Percentiles rank a stretch among this genome's conserved stretches.
Conservation (phyloP, 106 monocot species). For the Platanthera zijinensis region DNA sequence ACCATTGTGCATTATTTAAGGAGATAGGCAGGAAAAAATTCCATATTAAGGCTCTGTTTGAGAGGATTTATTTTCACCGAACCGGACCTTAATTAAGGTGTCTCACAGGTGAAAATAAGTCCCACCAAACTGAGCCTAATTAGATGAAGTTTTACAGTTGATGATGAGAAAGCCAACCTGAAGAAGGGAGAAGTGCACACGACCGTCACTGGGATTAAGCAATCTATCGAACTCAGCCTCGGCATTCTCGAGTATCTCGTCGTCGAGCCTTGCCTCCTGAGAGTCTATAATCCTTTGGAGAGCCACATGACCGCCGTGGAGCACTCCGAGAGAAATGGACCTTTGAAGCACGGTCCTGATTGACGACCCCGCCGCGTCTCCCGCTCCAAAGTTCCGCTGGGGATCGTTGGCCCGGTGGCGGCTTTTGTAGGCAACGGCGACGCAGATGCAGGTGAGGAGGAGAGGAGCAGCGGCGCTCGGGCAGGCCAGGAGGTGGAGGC, state of each 20-base stretch:
- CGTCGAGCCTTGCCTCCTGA: slow-evolving; percentile 17
- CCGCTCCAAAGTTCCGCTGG: background rate
- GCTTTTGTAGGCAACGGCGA: slow-evolving; percentile 5
- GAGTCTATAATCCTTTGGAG: slow-evolving; percentile 20
- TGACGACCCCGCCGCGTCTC: too few relatives aligned
- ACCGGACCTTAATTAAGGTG: too few relatives aligned
- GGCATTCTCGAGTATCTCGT: background rate
- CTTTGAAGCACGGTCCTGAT: background rate
- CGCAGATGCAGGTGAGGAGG: slow-evolving; percentile 6
- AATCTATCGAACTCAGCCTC: background rate
- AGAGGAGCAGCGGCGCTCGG: slow-evolving; percentile 4
- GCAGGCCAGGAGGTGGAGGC: slow-evolving; percentile 5
- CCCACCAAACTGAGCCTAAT: too few relatives aligned
- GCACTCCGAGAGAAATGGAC: slow-evolving; percentile 18
- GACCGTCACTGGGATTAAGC: slow-evolving; percentile 1
- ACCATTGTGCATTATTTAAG: too few relatives aligned
- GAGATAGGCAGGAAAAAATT: too few relatives aligned
- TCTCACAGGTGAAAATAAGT: too few relatives aligned
- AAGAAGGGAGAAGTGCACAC: background rate
- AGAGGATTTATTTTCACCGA: too few relatives aligned
- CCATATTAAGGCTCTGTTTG: too few relatives aligned
- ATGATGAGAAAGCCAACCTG: background rate
- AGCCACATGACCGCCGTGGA: slow-evolving; percentile 15
- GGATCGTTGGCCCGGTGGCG: background rate
- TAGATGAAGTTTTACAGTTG: too few relatives aligned